phyloP scores from a whole-genome alignment of 2,329 filamentous ascomycete genomes.

The Hysterium pulicare region DNA sequence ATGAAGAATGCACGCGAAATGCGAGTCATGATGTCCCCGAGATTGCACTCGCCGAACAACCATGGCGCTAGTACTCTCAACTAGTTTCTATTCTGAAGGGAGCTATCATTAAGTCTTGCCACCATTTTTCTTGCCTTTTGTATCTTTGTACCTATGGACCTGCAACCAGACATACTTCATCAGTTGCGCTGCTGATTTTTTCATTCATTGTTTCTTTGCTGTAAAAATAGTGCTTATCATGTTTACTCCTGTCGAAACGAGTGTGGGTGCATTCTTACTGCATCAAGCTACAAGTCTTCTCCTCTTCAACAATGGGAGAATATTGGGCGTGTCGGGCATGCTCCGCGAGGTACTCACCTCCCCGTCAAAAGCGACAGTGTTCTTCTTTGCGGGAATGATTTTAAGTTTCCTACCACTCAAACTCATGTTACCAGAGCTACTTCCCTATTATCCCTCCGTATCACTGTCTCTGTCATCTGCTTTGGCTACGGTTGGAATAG shows the following conservation, averaged over 20 bases:
- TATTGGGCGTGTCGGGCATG: conserved; percentile 51
- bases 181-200: not conserved
- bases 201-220: not conserved
- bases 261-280: conserved; percentile 49
- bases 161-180: not conserved
- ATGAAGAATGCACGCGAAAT: not conserved
- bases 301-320: conserved; percentile 50
- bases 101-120: not conserved
- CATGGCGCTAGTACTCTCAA: not conserved
- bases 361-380: conserved; percentile 41
- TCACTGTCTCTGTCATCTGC: conserved; percentile 33
- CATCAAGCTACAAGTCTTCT: conserved; percentile 50
- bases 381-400: conserved; percentile 46
- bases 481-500: conserved; percentile 41
- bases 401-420: conserved; percentile 44
- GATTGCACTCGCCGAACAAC: not conserved
- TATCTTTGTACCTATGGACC: not conserved
- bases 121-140: not conserved
- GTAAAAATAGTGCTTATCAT: conserved; percentile 28
- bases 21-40: not conserved
- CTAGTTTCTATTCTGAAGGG: not conserved
- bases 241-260: conserved; percentile 54
- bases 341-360: conserved; percentile 41
- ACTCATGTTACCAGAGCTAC: conserved; percentile 41
- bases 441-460: conserved; percentile 42